These are phyloP conservation scores for Cynanchum wilfordii DNA, from an alignment of 257 asterid species.

Conservation along the genomic window DNA sequence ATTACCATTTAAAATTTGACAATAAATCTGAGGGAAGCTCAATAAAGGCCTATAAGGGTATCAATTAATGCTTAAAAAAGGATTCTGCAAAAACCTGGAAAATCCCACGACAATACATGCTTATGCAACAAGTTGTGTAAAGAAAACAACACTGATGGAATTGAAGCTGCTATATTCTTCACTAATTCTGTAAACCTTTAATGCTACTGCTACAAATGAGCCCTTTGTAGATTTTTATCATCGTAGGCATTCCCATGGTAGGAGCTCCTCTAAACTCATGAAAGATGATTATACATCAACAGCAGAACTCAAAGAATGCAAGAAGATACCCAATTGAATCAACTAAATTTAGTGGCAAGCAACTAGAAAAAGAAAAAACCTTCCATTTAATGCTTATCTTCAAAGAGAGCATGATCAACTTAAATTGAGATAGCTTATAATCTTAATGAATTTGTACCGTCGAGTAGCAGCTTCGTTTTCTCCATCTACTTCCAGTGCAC, in stretches of 20 bases:
- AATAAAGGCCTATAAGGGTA: background rate
- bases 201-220: background rate
- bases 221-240: background rate
- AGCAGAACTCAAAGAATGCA: background rate
- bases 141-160: background rate
- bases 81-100: background rate
- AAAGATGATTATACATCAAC: background rate
- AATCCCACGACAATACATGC: background rate
- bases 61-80: background rate
- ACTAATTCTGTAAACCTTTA: background rate
- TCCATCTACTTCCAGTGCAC: slow-evolving; percentile 22
- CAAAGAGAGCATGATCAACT: background rate
- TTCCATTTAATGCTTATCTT: background rate
- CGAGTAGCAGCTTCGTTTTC: slow-evolving; percentile 20
- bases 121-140: background rate
- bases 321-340: background rate
- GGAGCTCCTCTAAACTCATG: background rate
- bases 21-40: background rate
- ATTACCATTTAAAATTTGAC: background rate
- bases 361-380: background rate
- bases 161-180: background rate
- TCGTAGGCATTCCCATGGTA: background rate
- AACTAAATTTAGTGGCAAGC: background rate
- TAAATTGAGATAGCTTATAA: background rate
- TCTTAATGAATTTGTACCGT: slow-evolving; percentile 32